These are phyloP conservation scores for Vigna trinervia DNA, from an alignment of 306 rosid genomes.

Conservation along the genomic window DNA sequence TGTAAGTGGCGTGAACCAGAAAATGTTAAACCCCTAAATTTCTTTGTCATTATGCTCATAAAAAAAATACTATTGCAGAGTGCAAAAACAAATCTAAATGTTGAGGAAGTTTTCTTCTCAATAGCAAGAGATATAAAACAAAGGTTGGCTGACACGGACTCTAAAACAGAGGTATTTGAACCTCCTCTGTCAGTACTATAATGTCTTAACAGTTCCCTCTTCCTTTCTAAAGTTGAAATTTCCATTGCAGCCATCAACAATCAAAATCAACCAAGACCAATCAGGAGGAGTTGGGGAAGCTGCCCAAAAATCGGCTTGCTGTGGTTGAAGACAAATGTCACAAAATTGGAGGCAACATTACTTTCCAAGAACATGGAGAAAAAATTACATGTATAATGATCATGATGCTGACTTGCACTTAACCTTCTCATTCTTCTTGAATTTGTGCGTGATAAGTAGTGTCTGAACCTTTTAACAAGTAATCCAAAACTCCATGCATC, in stretches of 20 bases:
- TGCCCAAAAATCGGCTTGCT: slow-evolving; percentile 79
- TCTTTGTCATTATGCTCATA: slow-evolving; percentile 37
- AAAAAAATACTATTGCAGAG: slow-evolving; percentile 62
- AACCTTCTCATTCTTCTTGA: slow-evolving; percentile 67
- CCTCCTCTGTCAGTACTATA: not conserved
- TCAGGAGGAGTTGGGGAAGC: slow-evolving; percentile 67
- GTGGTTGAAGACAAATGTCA: slow-evolving; percentile 61
- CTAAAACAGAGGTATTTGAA: slow-evolving; percentile 74
- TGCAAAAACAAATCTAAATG: slow-evolving; percentile 93
- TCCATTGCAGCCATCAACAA: slow-evolving; percentile 70
- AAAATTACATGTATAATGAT: slow-evolving; percentile 57
- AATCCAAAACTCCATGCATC: slow-evolving; percentile 46
- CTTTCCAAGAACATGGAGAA: slow-evolving; percentile 34
- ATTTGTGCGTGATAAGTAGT: slow-evolving; percentile 62
- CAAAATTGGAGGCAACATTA: slow-evolving; percentile 38
- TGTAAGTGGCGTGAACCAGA: slow-evolving; percentile 60
- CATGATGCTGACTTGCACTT: slow-evolving; percentile 56
- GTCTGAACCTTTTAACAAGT: slow-evolving; percentile 49
- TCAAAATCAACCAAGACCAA: slow-evolving; percentile 79
- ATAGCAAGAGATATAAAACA: slow-evolving; percentile 91
- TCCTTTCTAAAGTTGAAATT: slow-evolving; percentile 11
- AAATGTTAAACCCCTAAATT: slow-evolving; percentile 29
- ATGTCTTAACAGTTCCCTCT: not conserved
- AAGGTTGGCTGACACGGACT: slow-evolving; percentile 83
- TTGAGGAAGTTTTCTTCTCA: slow-evolving; percentile 95